Percentiles rank a stretch among this genome's conserved stretches.
These are phyloP conservation scores for Pseudozyma tsukubaensis DNA, from an alignment of 1,284 basidiomycete genomes.

Conservation along the genomic window DNA sequence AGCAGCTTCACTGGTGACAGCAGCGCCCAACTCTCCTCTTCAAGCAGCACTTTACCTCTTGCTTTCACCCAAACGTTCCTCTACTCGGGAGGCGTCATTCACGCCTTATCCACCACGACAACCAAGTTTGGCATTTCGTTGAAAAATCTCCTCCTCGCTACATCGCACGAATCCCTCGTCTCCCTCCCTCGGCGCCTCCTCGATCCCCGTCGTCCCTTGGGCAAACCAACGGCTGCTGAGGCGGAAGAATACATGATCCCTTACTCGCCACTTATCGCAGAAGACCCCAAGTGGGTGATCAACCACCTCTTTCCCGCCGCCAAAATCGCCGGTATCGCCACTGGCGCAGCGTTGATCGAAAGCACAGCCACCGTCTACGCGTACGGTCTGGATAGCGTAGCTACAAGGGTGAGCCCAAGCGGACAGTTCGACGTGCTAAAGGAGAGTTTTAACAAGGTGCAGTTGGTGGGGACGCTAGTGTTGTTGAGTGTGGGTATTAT, in stretches of 20 bases:
- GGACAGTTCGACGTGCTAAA: constrained; percentile 87
- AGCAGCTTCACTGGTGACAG: constrained; percentile 47
- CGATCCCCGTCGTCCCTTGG: constrained; percentile 82
- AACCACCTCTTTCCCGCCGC: constrained; percentile 76
- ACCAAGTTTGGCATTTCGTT: constrained; percentile 84
- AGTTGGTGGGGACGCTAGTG: constrained; percentile 84
- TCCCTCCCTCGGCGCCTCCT: constrained; percentile 80
- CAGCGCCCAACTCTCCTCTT: neutral
- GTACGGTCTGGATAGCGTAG: constrained; percentile 87
- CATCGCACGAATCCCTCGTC: constrained; percentile 79
- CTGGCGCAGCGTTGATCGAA: constrained; percentile 86
- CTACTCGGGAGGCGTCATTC: constrained; percentile 75
- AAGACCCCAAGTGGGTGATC: constrained; percentile 79
- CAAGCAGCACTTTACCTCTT: constrained; percentile 7
- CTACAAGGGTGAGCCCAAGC: constrained; percentile 83
- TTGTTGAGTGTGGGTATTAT: constrained; percentile 80
- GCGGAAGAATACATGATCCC: constrained; percentile 85
- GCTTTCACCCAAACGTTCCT: constrained; percentile 79
- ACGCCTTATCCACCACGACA: constrained; percentile 78
- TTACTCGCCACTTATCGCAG: constrained; percentile 82
- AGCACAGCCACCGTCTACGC: constrained; percentile 90
- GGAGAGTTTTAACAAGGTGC: constrained; percentile 85
- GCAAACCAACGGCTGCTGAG: constrained; percentile 81
- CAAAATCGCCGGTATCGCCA: constrained; percentile 73
- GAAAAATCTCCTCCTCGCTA: constrained; percentile 91